Base-by-base conservation (phyloP, 805 yeast genomes). In the Ogataea nitratoaversa region DNA sequence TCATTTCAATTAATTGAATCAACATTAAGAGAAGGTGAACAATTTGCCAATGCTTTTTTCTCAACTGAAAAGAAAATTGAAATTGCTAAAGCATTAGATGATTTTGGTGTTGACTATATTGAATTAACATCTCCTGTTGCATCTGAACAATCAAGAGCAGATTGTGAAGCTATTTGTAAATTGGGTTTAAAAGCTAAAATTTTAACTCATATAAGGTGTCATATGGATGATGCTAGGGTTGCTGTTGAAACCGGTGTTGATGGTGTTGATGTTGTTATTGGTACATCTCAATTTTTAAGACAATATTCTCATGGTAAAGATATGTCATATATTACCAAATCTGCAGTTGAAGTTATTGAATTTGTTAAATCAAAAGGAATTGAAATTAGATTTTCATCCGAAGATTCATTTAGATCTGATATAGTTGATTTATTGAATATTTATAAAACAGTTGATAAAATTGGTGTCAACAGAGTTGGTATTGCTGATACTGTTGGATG, bases 401-500 rank as follows among this genome's bases (percentile, higher is more conserved):
- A 91, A 71, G 99, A 91, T 70, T 88, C 96, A 8, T 91, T 91
- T 79, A 84, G 99, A 71, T 84, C 95, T 34, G 98, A 91, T 65
- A 78, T 93, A 54, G 98, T 91, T 43, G 99, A 91, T 61, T 72
- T 91, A 62, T 78, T 91, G 60, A 91, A 91, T 71, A 93, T 91
- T 56, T 91, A 91, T 75, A 84, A 89, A 67, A 89, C 97, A 20
- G 99, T 91, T 50, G 95, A 86, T 72, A 86, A 88, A 71, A 87
- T 91, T 54, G 99, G 99, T 58, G 99, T 91, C 48, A 89, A 93
- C 76, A 82, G 99, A 68, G 96, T 91, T 40, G 99, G 99, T 71
- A 91, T 91, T 70, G 99, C 99, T 53, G 99, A 91, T 65, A 91
- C 99, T 28, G 99, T 91, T 42, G 99, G 99, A 36, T 84, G 98